These are phyloP conservation scores for Aspergillus affinis DNA, from an alignment of 495 filamentous ascomycete species.

Conservation along the genomic window DNA sequence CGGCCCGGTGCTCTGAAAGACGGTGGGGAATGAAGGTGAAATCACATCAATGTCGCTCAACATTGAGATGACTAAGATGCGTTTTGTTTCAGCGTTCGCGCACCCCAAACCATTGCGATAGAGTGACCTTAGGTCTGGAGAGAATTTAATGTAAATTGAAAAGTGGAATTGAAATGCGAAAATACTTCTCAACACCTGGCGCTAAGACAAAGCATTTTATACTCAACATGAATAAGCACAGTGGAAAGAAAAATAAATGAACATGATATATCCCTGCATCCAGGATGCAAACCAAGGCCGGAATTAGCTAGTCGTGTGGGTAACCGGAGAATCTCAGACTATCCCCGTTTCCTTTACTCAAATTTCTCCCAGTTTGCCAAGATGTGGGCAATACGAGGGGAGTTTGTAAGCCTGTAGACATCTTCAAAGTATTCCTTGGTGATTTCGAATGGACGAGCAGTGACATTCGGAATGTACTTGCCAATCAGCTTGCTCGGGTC, in stretches of 20 bases:
- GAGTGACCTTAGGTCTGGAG: neutral
- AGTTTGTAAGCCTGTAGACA: slow-evolving; percentile 90
- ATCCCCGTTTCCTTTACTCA: slow-evolving; percentile 46
- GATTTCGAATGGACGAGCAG: slow-evolving; percentile 89
- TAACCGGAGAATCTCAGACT: slow-evolving; percentile 15
- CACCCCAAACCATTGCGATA: neutral
- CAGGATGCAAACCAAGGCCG: no score
- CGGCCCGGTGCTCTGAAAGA: slow-evolving; percentile 41
- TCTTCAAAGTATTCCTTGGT: slow-evolving; percentile 99
- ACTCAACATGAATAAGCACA: neutral
- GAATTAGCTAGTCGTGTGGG: no score
- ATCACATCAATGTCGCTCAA: neutral
- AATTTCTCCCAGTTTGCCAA: slow-evolving; percentile 81
- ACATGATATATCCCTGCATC: neutral
- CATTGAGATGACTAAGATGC: slow-evolving; percentile 10
- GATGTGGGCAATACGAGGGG: slow-evolving; percentile 85
- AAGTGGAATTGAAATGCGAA: neutral
- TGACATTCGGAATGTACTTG: slow-evolving; percentile 99
- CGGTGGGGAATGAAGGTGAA: neutral
- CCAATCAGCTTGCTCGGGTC: slow-evolving; percentile 94
- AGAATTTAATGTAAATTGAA: neutral
- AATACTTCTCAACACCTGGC: slow-evolving; percentile 4
- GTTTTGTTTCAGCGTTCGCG: neutral
- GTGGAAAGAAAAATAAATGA: neutral
- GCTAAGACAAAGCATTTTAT: slow-evolving; percentile 7